Percentiles rank a stretch among this genome's conserved stretches.
Evolutionary conservation across 139 green algal genomes (phyloP).

Genomic region (Chlamydomonas schloesseri): DNA sequence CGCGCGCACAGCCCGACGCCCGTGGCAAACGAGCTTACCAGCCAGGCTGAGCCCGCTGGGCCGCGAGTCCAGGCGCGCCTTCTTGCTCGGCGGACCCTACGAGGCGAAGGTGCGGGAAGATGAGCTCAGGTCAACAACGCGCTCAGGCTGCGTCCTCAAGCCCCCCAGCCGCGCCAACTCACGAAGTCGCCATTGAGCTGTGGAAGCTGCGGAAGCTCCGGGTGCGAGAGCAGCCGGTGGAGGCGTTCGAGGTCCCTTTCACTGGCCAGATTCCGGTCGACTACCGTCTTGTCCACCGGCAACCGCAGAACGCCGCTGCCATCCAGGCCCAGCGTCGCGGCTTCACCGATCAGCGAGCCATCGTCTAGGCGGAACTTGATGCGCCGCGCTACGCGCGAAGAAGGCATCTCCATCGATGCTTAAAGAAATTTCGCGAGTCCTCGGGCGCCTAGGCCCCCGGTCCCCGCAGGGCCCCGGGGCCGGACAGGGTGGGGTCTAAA

Average conservation of each 20-base stretch:
- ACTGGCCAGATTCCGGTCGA: background rate
- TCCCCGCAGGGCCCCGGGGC: no score
- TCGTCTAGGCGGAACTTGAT: conserved; percentile 44
- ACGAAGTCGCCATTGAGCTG: background rate
- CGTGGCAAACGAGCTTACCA: background rate
- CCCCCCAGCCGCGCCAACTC: background rate
- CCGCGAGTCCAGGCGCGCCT: conserved; percentile 29
- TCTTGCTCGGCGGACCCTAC: conserved; percentile 22
- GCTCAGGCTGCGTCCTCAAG: background rate
- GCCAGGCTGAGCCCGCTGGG: conserved; percentile 2
- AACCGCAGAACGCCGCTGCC: conserved; percentile 12
- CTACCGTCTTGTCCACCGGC: conserved; percentile 8
- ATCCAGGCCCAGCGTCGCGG: background rate
- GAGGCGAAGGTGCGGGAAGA: conserved; percentile 3
- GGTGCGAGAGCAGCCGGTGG: conserved; percentile 26
- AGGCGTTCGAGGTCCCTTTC: conserved; percentile 37
- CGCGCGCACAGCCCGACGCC: no score
- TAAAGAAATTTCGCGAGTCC: background rate
- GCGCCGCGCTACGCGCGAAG: conserved; percentile 2
- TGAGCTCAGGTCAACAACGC: background rate
- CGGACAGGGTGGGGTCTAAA: no score
- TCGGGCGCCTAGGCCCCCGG: no score
- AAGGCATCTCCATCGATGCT: no score
- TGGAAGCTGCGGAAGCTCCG: conserved; percentile 3
- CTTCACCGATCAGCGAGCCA: conserved; percentile 33